These are phyloP conservation scores for Hamigera avellanea DNA, from an alignment of 495 filamentous ascomycete genomes.

Conservation along the genomic window DNA sequence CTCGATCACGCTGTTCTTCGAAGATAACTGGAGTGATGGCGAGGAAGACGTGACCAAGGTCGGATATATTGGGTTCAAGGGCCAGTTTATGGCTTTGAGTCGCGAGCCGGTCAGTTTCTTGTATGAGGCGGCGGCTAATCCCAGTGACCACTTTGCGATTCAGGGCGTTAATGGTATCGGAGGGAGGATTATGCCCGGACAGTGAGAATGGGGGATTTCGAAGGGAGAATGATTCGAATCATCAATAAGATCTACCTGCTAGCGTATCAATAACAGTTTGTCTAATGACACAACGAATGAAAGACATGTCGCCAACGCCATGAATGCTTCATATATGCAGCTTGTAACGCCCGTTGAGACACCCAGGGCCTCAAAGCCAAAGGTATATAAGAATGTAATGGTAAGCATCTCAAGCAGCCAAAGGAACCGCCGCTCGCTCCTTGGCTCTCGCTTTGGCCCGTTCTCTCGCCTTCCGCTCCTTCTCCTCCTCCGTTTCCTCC, in stretches of 20 bases:
- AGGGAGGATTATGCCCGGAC: conserved; percentile 28
- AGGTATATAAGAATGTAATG: not conserved
- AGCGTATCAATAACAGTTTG: too few species aligned
- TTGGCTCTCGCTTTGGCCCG: conserved; percentile 29
- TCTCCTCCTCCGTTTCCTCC: conserved; percentile 15
- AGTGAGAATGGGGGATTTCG: conserved; percentile 10
- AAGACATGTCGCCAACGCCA: conserved; percentile 17
- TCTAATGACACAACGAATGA: conserved; percentile 1
- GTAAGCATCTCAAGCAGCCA: conserved; percentile 14
- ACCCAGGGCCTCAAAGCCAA: too few species aligned
- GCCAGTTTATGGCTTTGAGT: conserved; percentile 77
- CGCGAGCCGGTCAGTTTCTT: conserved; percentile 73
- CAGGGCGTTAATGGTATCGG: conserved; percentile 32
- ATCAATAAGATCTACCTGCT: too few species aligned
- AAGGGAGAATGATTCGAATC: too few species aligned
- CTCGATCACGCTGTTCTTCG: conserved; percentile 70
- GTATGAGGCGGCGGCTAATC: conserved; percentile 91
- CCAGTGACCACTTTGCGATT: conserved; percentile 61
- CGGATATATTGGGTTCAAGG: conserved; percentile 82
- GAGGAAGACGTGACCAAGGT: conserved; percentile 70
- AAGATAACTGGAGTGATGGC: conserved; percentile 47
- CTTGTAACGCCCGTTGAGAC: too few species aligned
- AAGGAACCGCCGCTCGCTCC: conserved; percentile 20
- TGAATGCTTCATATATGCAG: conserved; percentile 5
- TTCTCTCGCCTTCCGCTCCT: conserved; percentile 21